phyloP scores from a whole-genome alignment of 148 eudicot genomes.

The Amaranthus palmeri region DNA sequence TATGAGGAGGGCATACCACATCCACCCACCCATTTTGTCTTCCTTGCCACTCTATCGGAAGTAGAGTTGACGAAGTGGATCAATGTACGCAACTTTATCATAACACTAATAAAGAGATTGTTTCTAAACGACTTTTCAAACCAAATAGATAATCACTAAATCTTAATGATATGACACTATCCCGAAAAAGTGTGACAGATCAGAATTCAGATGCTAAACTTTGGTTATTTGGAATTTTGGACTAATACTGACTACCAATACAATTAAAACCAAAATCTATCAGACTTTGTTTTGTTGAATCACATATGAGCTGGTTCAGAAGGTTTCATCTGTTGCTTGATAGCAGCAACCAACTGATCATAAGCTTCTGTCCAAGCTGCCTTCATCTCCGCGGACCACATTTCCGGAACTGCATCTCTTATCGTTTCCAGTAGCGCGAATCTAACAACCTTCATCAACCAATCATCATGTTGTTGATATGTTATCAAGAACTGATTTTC shows the following conservation, averaged over 20 bases:
- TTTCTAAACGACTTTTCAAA: too few species aligned
- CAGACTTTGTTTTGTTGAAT: background rate
- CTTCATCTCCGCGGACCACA: slow-evolving; percentile 90
- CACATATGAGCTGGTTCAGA: slow-evolving; percentile 4
- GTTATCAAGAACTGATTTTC: background rate
- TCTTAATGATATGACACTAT: background rate
- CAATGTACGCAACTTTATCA: too few species aligned
- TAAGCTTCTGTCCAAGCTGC: slow-evolving; percentile 77
- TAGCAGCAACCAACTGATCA: slow-evolving; percentile 71
- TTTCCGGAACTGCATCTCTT: slow-evolving; percentile 75
- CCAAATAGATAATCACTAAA: background rate
- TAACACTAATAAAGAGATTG: too few species aligned
- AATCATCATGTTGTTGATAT: background rate
- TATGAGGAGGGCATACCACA: too few species aligned
- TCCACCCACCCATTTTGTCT: too few species aligned
- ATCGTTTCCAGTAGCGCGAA: slow-evolving; percentile 79
- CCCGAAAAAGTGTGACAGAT: background rate
- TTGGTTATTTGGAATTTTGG: slow-evolving; percentile 11
- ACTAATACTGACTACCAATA: slow-evolving; percentile 5
- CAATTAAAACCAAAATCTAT: background rate
- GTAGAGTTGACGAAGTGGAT: too few species aligned
- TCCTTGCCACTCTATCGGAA: too few species aligned
- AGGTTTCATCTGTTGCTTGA: slow-evolving; percentile 74
- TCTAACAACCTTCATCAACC: slow-evolving; percentile 53
- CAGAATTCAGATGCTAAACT: slow-evolving; percentile 5